These are phyloP conservation scores for Triticum timopheevii DNA, from an alignment of 176 grass and related monocot species.

Conservation along the genomic window DNA sequence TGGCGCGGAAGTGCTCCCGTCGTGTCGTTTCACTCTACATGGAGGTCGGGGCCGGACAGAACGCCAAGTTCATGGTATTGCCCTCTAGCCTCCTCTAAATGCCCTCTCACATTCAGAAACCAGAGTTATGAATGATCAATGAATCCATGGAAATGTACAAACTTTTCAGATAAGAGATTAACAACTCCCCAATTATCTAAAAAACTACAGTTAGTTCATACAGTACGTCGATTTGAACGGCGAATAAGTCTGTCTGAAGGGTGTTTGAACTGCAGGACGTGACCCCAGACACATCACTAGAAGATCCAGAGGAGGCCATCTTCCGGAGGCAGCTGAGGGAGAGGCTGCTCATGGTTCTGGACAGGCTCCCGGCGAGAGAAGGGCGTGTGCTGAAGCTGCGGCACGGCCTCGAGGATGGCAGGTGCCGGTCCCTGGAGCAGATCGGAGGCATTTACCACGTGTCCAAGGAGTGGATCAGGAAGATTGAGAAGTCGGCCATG, in stretches of 20 bases:
- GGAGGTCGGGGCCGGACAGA: slow-evolving; percentile 38
- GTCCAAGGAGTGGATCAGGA: slow-evolving; percentile 85
- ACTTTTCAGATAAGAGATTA: background rate
- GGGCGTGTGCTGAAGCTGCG: slow-evolving; percentile 52
- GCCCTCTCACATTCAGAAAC: background rate
- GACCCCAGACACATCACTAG: slow-evolving; percentile 42
- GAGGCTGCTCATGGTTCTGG: slow-evolving; percentile 54
- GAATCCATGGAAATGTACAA: background rate
- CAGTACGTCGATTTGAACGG: background rate
- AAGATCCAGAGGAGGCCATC: slow-evolving; percentile 44
- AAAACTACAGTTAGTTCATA: background rate
- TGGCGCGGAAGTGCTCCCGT: slow-evolving; percentile 68
- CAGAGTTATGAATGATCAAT: background rate
- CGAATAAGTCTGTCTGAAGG: background rate
- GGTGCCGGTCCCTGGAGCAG: slow-evolving; percentile 69
- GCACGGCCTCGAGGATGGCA: slow-evolving; percentile 69
- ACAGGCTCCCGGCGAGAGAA: slow-evolving; percentile 58
- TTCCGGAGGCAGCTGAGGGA: slow-evolving; percentile 52
- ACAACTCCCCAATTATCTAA: background rate
- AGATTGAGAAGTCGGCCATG: slow-evolving; percentile 74
- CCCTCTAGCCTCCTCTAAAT: background rate
- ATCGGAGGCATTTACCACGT: slow-evolving; percentile 64
- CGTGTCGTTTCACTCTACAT: slow-evolving; percentile 57
- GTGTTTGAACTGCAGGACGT: slow-evolving; percentile 53
- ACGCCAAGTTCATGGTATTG: slow-evolving; percentile 54